Conservation (phyloP, 805 yeast species). For the Kodamaea fukazawae region DNA sequence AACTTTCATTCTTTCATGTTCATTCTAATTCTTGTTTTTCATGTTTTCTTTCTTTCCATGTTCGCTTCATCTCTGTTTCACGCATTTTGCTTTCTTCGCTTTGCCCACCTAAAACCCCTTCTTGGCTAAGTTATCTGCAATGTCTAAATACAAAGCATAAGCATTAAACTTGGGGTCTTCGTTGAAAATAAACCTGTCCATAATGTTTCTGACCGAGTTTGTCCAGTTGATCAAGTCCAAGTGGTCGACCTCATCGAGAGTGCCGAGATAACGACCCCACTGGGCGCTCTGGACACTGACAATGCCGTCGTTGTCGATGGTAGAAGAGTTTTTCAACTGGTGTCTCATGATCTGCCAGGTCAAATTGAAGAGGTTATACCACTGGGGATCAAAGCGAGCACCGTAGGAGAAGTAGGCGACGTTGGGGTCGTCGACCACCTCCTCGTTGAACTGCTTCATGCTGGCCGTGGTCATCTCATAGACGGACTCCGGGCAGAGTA, state of each 20-base stretch:
- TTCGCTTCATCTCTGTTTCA: too few relatives aligned
- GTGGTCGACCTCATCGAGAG: slow-evolving; percentile 77
- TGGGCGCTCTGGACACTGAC: slow-evolving; percentile 73
- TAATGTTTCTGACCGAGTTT: slow-evolving; percentile 43
- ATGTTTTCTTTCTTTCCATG: too few relatives aligned
- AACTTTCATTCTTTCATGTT: too few relatives aligned
- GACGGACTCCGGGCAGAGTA: slow-evolving; percentile 38
- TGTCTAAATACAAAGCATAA: slow-evolving; percentile 63
- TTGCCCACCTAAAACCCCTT: slow-evolving; percentile 62
- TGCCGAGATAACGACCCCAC: slow-evolving; percentile 86
- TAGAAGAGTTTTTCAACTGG: slow-evolving; percentile 10
- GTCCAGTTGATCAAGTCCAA: slow-evolving; percentile 85
- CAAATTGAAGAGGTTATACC: slow-evolving; percentile 57
- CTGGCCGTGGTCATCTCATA: slow-evolving; percentile 61
- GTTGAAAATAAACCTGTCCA: slow-evolving; percentile 29
- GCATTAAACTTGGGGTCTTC: slow-evolving; percentile 54
- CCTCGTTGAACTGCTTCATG: slow-evolving; percentile 52
- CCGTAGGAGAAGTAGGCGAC: slow-evolving; percentile 85
- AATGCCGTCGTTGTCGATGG: slow-evolving; percentile 58
- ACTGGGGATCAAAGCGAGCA: slow-evolving; percentile 61
- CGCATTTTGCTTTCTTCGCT: too few relatives aligned
- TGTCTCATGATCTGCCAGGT: slow-evolving; percentile 62
- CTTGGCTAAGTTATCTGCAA: slow-evolving; percentile 60
- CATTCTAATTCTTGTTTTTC: too few relatives aligned
- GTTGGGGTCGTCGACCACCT: slow-evolving; percentile 50